Evolutionary conservation across 495 filamentous ascomycete species (phyloP).

Genomic region (Podospora didyma): DNA sequence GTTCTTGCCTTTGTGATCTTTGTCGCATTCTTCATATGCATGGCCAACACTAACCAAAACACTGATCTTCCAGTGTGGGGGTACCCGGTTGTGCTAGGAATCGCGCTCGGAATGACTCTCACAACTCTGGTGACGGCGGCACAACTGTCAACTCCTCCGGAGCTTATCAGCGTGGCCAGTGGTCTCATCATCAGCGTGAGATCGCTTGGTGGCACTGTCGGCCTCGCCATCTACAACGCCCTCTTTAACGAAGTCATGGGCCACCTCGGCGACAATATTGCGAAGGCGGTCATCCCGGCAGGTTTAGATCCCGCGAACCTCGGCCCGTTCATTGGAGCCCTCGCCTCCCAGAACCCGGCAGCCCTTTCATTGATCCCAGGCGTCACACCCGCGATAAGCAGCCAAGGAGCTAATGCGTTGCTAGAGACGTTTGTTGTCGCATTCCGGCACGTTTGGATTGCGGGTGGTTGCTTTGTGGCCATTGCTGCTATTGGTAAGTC

Average conservation of each 20-base stretch:
- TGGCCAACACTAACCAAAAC: slow-evolving; percentile 21
- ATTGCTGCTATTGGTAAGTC: slow-evolving; percentile 22
- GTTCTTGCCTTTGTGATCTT: slow-evolving; percentile 22
- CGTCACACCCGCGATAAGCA: slow-evolving; percentile 17
- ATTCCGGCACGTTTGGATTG: slow-evolving; percentile 30
- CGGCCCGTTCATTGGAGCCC: slow-evolving; percentile 16
- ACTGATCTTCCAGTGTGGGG: slow-evolving; percentile 22
- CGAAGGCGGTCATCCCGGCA: slow-evolving; percentile 12
- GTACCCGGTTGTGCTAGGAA: slow-evolving; percentile 28
- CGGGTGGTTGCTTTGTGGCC: slow-evolving; percentile 21
- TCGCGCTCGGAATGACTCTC: slow-evolving; percentile 24
- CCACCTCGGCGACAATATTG: slow-evolving; percentile 19
- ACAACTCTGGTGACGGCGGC: slow-evolving; percentile 27
- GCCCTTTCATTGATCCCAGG: slow-evolving; percentile 14
- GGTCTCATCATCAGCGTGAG: slow-evolving; percentile 30
- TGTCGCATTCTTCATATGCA: slow-evolving; percentile 22
- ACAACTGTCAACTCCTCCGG: slow-evolving; percentile 29
- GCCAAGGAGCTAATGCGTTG: slow-evolving; percentile 14
- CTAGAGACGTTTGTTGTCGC: slow-evolving; percentile 18
- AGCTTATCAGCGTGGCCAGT: slow-evolving; percentile 29
- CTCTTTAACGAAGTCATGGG: slow-evolving; percentile 14
- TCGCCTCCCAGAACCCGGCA: slow-evolving; percentile 12
- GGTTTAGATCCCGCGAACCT: slow-evolving; percentile 16
- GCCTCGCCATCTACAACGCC: slow-evolving; percentile 32
- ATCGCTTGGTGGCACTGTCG: slow-evolving; percentile 29